Evolutionary conservation across 768 basidiomycete species (phyloP), one percentile per base, ranked within the genome.

Genomic region (Goffeauzyma gilvescens): DNA sequence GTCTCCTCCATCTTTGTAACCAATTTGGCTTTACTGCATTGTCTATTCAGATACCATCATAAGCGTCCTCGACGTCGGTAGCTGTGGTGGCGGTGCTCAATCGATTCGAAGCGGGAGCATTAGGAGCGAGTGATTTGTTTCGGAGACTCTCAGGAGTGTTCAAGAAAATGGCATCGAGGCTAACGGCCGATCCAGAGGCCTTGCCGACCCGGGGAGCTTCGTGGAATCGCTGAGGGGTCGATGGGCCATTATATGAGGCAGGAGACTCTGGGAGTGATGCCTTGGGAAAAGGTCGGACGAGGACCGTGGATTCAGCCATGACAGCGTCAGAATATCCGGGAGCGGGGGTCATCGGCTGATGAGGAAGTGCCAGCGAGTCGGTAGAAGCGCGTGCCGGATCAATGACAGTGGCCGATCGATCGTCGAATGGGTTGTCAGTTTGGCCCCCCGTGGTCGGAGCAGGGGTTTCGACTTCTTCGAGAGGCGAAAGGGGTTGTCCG

Each of bases 391-490:
- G 40, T 5, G 40, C 40, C 4, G 40, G 30, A 3, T 20, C 30
- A 20, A 41, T 31, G 13, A 22, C 21, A 6, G n/a, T n/a, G n/a
- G 22, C 40, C 10, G 40, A 32, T 9, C 31, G 5, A 23, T 41
- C 40, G 18, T 21, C 8, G 20, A 41, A 41, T 32, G 40, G 40
- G 18, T 41, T 15, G 20, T n/a, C n/a, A 23, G 10, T 23, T 41
- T 32, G 40, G 20, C 18, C 6, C 14, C 27, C 14, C 5, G 18
- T 3, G 15, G 25, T 20, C 32, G n/a, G 7, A 40, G 2, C 25
- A 31, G 42, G 42, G 3, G 44, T 45, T 14, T 45, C 44, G 6
- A 45, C 37, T 22, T 45, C 44, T 8, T 20, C 20, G 8, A 45
- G 18, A 2, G 44, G 38, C 2, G 34, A 39, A 6, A 45, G 38